Conservation (phyloP, 2,329 filamentous ascomycete genomes). For the Drechslera avenae region DNA sequence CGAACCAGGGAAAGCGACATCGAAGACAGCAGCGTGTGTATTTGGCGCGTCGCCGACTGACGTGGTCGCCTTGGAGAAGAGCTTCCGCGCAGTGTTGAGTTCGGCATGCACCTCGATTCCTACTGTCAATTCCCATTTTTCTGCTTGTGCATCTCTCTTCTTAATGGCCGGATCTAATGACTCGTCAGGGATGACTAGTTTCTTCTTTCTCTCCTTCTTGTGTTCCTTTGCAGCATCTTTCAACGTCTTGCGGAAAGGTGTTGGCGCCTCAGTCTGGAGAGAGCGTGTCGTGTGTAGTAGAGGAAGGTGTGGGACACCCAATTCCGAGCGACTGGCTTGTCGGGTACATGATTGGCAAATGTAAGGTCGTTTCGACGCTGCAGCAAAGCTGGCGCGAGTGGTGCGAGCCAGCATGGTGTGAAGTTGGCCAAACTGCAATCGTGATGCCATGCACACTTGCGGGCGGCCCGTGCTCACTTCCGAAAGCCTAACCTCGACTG, state of each 20-base stretch:
- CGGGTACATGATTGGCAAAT: constrained; percentile 39
- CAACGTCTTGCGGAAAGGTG: constrained; percentile 44
- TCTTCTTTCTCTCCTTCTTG: constrained; percentile 25
- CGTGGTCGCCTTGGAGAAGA: constrained; percentile 73
- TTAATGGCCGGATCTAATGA: constrained; percentile 14
- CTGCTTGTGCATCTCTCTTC: constrained; percentile 31
- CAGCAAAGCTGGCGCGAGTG: constrained; percentile 25
- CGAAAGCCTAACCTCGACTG: constrained; percentile 4
- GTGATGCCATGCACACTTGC: constrained; percentile 23
- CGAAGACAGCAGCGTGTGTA: constrained; percentile 85
- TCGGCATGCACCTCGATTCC: constrained; percentile 98
- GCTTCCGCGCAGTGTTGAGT: constrained; percentile 83
- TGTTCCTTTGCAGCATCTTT: constrained; percentile 48
- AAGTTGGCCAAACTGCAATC: constrained; percentile 23
- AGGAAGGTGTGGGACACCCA: constrained; percentile 3
- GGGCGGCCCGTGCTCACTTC: constrained; percentile 29
- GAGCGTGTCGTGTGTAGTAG: constrained; percentile 14
- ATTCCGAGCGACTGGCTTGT: constrained; percentile 24
- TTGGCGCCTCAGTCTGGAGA: constrained; percentile 32
- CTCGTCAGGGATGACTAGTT: neutral
- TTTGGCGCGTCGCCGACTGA: constrained; percentile 71
- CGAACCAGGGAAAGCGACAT: constrained; percentile 84
- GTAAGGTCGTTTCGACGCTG: constrained; percentile 31
- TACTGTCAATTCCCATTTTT: constrained; percentile 89
- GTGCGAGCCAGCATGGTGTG: constrained; percentile 39